Conservation (phyloP, 2,329 filamentous ascomycete species). For the Aspergillus puulaauensis region DNA sequence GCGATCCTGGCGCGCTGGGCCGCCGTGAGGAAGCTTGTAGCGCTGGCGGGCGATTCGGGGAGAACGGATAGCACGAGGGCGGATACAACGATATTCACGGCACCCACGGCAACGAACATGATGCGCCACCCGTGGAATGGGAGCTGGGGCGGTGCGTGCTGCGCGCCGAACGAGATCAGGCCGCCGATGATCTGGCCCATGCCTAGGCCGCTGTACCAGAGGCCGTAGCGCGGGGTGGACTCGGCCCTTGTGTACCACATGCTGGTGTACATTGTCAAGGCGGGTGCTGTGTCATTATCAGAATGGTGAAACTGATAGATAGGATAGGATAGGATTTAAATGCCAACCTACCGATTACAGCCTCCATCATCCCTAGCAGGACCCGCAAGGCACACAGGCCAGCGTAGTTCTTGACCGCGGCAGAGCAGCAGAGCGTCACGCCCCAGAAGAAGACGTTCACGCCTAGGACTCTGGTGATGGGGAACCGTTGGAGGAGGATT, state of each 20-base stretch:
- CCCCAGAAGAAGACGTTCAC: slow-evolving; percentile 61
- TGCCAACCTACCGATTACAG: slow-evolving; percentile 20
- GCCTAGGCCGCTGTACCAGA: slow-evolving; percentile 32
- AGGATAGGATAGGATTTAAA: too few relatives aligned
- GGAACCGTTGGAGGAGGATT: slow-evolving; percentile 61
- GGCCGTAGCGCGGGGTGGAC: slow-evolving; percentile 26
- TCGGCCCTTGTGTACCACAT: slow-evolving; percentile 30
- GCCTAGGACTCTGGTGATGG: slow-evolving; percentile 62
- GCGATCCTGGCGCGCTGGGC: slow-evolving; percentile 15
- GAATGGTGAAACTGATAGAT: background rate
- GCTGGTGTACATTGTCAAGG: slow-evolving; percentile 28
- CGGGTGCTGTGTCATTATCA: slow-evolving; percentile 15
- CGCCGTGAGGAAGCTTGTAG: slow-evolving; percentile 22
- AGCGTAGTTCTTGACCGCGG: slow-evolving; percentile 53
- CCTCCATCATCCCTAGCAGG: slow-evolving; percentile 58
- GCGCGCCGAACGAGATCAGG: slow-evolving; percentile 28
- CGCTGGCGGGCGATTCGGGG: slow-evolving; percentile 16
- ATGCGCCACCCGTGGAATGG: slow-evolving; percentile 27
- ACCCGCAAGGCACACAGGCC: slow-evolving; percentile 54
- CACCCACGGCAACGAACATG: slow-evolving; percentile 30
- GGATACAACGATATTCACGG: slow-evolving; percentile 14
- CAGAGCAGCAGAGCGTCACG: slow-evolving; percentile 36
- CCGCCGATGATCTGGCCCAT: slow-evolving; percentile 30
- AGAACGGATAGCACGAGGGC: slow-evolving; percentile 23
- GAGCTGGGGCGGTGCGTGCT: slow-evolving; percentile 22